Evolutionary conservation across 1,139 yeast genomes (phyloP).

Genomic region (Taphrina flavorubra): DNA sequence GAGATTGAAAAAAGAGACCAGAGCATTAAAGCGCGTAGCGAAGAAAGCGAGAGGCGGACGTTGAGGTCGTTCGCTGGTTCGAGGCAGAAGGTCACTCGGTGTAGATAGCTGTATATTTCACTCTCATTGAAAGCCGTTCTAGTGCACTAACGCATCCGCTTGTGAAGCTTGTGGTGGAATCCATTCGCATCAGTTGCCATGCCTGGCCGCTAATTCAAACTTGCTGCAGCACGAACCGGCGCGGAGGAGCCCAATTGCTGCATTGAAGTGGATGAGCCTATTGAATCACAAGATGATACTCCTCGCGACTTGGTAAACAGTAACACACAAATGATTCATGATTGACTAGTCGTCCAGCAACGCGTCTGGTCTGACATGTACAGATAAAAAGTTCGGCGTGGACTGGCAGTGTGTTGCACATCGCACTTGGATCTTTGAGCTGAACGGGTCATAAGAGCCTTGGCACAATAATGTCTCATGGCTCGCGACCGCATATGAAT

Average conservation of each 20-base stretch:
- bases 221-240: background rate
- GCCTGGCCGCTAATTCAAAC: no score
- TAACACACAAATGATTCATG: background rate
- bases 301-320: background rate
- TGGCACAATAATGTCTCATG: slow-evolving; percentile 7
- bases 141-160: no score
- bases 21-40: slow-evolving; percentile 87
- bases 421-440: background rate
- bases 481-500: slow-evolving; percentile 15
- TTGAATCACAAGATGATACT: background rate
- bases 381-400: background rate
- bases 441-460: background rate
- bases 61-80: background rate
- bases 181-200: background rate
- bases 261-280: background rate
- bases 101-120: background rate
- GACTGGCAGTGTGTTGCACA: background rate
- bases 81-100: background rate
- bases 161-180: no score
- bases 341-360: no score
- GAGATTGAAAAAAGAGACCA: slow-evolving; percentile 92
- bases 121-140: no score
- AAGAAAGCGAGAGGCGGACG: slow-evolving; percentile 54
- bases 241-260: slow-evolving; percentile 6
- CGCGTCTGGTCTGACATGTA: no score